Evolutionary conservation across 2,329 filamentous ascomycete species (phyloP), one percentile per base, ranked within the genome.

Genomic region (Monilinia fructicola): DNA sequence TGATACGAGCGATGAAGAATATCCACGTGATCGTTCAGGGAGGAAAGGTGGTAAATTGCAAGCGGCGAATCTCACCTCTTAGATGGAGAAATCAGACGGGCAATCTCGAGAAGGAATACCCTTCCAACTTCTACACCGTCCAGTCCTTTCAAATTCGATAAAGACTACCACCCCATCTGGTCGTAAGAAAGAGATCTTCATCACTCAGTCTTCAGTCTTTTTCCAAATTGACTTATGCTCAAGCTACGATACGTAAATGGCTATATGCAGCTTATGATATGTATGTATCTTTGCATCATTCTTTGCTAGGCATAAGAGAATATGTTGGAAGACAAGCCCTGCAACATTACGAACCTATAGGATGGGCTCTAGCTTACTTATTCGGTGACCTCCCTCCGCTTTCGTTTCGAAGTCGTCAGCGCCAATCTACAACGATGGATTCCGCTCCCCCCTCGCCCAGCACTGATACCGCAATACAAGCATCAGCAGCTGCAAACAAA

Each of bases 291-390:
- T 88, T 11, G 73, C 0, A 85, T 92, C 42, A 85, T 96, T 63
- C n/a, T n/a, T 78, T 97, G 4, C 78, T 87, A 3, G 90, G 88
- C 0, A 84, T 98, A 38, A 86, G 93, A 64, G 81, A 82, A 2
- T 90, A 92, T 71, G 86, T 98, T 60, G 79, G 84, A 50, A 78
- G 79, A 54, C 82, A 85, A 69, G 93, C 92, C 18, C 81, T 99
- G 1, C 75, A 83, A 44, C 87, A 86, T 21, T 80, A 87, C 62
- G 95, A 99, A 73, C 93, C 95, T 0, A 86, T 99, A 54, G 92
- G 94, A 2, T 99, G 95, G 95, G 93, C 92, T 0, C 78, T 97
- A 14, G 90, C 92, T 2, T 99, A 99, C 77, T 80, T 97, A 3
- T 85, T 98, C 69, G 93, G 94, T 16, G 90, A 96, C 72, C 76